Evolutionary conservation across 164 flowering plant genomes (phyloP), one percentile per base, ranked within the genome.

Genomic region (Buxus sempervirens): DNA sequence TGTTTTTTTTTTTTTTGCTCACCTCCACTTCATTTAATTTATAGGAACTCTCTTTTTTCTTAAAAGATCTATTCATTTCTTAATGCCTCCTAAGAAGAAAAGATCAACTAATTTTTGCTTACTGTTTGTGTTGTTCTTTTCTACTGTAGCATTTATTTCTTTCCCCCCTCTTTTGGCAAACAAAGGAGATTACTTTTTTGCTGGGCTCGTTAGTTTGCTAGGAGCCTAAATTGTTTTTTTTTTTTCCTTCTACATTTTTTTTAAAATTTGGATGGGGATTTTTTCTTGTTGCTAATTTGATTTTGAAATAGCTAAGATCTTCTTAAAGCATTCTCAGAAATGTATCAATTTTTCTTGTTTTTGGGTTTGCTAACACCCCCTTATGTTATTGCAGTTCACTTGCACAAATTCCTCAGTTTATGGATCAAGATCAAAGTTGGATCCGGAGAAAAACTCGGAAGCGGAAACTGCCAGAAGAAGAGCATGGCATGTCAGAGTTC

Each of bases 381-480:
- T 27, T 67, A 41, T 53, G n/a, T 57, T 54, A 20, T 65, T 70
- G 58, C 77, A 74, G 74, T 66, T 63, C 19, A 62, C 18, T 1
- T 54, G 24, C 14, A 48, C 64, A 63, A 25, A 36, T 38, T 49
- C 38, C 42, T 38, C 25, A 53, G 25, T 64, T 55, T n/a, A 80
- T 79, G 84, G 81, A 75, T 69, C 58, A 58, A 62, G 58, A 51
- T 45, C 73, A 70, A 23, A 38, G 18, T 26, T n/a, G 15, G 18
- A 54, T 21, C 59, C 53, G 27, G 26, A 58, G 19, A 27, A 55
- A 51, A 58, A 49, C 42, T 28, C 54, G 54, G 45, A 78, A 78
- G 76, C 75, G 90, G 42, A 86, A 86, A 69, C 53, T 58, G 1
- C 26, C 54, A 1, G 71, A 67, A 53, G 69, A 68, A 49, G 82